Evolutionary conservation across 1,284 basidiomycete genomes (phyloP), one percentile per base, ranked within the genome.

Genomic region (Sanghuangporus baumii): DNA sequence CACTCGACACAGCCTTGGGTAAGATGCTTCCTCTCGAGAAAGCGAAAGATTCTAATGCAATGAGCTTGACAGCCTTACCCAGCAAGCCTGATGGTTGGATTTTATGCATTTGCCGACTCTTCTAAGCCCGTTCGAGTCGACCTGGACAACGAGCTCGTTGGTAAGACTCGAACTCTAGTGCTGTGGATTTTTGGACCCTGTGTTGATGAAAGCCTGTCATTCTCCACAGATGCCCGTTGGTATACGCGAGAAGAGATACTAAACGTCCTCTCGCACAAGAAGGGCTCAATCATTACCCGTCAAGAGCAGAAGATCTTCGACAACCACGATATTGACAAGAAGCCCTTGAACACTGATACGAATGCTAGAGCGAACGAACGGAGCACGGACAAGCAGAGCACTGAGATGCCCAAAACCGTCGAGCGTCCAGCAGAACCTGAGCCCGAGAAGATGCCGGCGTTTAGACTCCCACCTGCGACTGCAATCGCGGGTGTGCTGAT

Each of bases 91-190:
- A 96, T 97, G 94, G 82, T 94, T 20, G 95, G 94, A 2, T 95
- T 93, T 72, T 95, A 88, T 70, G 91, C 91, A 5, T 81, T 83
- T 52, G 89, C 86, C 3, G 90, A 93, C 72, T 79, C 88, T 1
- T 79, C 82, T 9, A 80, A 91, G 67, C 82, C 83, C 2, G 89
- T 98, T 67, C 84, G 94, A 11, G 79, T 84, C 11, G 96, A 98
- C 74, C 82, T 99, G 14, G 96, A 98, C 72, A 96, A 97, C 69
- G 96, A 99, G 77, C 84, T 99, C n/a, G 88, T 91, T 72, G 91
- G 93, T 90, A 67, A 58, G 83, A 74, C 16, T n/a, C 9, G 43
- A 46, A 14, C 9, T 12, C 14, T 16, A 46, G 11, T 16, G 1
- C 18, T 16, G 20, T 46, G 2, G 20, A 5, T 6, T 46, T 7